Base-by-base conservation (phyloP, 495 filamentous ascomycete species). In the Podospora bellae-mahoneyi region DNA sequence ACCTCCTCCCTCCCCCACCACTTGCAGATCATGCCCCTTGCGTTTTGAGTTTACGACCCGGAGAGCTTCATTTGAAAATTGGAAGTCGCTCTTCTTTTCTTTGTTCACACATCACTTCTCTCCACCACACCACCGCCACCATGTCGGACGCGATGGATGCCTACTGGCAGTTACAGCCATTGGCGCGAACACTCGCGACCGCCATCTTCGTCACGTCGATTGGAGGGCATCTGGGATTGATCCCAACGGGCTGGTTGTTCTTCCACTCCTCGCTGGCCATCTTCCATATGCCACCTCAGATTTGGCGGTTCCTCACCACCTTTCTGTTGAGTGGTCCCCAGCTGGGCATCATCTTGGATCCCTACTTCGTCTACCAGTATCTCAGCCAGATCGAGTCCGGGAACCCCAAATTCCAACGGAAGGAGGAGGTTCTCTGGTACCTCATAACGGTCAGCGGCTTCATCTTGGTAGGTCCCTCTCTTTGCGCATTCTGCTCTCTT, bases 271-370 rank as follows among this genome's bases (percentile, higher is more conserved):
- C 80, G 64, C 6, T 48, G 2, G 73, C 75, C 66, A 73, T 94
- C 18, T 84, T 90, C 75, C 84, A 82, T 67, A 74, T 91, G 60
- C 85, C 87, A 32, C 93, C 93, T 61, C 74, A 79, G 68, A 73
- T 84, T 68, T 83, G 82, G 76, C 78, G 80, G 64, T 73, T 93
- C 2, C 77, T 88, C 48, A 90, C 91, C 13, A 80, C 84, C 55
- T 97, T 96, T 79, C 77, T 94, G 53, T 76, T 96, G 65, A 93
- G 90, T 15, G 83, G 86, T 34, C 80, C 83, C 18, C 67, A 85
- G 39, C 72, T 94, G 63, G 77, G 76, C 59, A 89, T 97, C 60
- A 67, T 97, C 48, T 82, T 96, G 74, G 92, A 97, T 79, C 89
- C 94, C 28, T 95, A 92, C 79, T 91, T 93, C 74, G 72, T 79